phyloP scores from a whole-genome alignment of 257 asterid genomes.

The Solanum habrochaites region DNA sequence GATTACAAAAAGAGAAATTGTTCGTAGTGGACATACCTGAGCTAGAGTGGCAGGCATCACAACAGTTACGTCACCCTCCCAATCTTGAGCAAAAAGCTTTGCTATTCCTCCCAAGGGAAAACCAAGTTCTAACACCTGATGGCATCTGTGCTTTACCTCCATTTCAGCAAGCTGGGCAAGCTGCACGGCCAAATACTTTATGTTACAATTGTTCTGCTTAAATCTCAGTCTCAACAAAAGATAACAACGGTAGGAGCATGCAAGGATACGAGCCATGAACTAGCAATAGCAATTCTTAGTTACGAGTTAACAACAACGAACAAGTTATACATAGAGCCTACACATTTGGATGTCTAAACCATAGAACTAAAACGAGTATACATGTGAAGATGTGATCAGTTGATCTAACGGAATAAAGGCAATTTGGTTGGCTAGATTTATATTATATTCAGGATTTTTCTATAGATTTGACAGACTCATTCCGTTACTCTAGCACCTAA shows the following conservation, averaged over 20 bases:
- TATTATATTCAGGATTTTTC: background rate
- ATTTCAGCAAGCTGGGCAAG: slow-evolving; percentile 65
- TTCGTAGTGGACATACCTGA: slow-evolving; percentile 30
- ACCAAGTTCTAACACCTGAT: slow-evolving; percentile 73
- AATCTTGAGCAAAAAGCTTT: slow-evolving; percentile 73
- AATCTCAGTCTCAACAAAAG: background rate
- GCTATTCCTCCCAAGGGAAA: slow-evolving; percentile 68
- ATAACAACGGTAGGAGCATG: background rate
- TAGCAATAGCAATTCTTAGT: background rate
- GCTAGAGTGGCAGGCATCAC: slow-evolving; percentile 83
- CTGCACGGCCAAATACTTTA: slow-evolving; percentile 12
- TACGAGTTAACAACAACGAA: background rate
- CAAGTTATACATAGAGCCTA: background rate
- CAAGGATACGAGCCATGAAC: background rate
- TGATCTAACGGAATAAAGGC: background rate
- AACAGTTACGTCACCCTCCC: slow-evolving; percentile 83
- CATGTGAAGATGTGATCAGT: background rate
- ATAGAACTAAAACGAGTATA: background rate
- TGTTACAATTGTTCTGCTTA: background rate
- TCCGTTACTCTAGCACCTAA: background rate
- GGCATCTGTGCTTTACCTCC: slow-evolving; percentile 85
- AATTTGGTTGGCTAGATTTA: background rate
- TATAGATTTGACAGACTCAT: background rate
- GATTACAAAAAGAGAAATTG: background rate
- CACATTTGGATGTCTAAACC: background rate